These are phyloP conservation scores for Globisporangium carolinianum DNA, from an alignment of 352 stramenopile genomes.

Conservation along the genomic window DNA sequence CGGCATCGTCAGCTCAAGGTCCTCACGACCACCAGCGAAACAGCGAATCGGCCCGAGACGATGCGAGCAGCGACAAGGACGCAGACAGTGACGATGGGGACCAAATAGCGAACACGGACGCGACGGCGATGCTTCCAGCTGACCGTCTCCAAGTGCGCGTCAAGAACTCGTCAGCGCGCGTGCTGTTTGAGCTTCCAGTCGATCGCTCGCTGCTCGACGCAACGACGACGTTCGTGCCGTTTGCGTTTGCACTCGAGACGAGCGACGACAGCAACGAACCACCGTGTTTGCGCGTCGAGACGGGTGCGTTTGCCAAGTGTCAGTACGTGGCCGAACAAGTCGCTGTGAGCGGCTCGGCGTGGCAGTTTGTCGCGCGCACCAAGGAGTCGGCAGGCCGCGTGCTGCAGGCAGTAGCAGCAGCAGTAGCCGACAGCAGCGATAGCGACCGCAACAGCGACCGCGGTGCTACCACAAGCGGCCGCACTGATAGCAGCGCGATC, in stretches of 20 bases:
- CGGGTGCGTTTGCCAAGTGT: constrained; percentile 60
- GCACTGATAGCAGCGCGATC: not conserved
- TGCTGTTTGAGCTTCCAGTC: constrained; percentile 59
- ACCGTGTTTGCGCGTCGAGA: constrained; percentile 46
- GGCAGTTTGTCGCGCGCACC: constrained; percentile 33
- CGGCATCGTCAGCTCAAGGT: not conserved
- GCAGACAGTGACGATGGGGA: not conserved
- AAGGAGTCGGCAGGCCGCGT: constrained; percentile 19
- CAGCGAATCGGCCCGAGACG: not conserved
- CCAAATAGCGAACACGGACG: too few species aligned
- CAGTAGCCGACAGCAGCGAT: not conserved
- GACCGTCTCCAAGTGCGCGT: constrained; percentile 55
- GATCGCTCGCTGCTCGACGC: constrained; percentile 28
- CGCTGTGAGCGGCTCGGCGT: constrained; percentile 37
- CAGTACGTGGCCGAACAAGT: constrained; percentile 58
- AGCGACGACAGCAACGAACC: constrained; percentile 25
- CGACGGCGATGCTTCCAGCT: constrained; percentile 10
- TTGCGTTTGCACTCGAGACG: constrained; percentile 44
- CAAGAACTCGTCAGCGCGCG: constrained; percentile 46
- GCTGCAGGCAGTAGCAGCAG: not conserved
- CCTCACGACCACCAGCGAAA: too few species aligned
- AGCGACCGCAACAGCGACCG: not conserved
- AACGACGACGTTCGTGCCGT: constrained; percentile 33
- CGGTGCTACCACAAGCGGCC: not conserved
- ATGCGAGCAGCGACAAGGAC: constrained; percentile 1